These are phyloP conservation scores for Mrakia frigida DNA, from an alignment of 768 basidiomycete species.

Conservation along the genomic window DNA sequence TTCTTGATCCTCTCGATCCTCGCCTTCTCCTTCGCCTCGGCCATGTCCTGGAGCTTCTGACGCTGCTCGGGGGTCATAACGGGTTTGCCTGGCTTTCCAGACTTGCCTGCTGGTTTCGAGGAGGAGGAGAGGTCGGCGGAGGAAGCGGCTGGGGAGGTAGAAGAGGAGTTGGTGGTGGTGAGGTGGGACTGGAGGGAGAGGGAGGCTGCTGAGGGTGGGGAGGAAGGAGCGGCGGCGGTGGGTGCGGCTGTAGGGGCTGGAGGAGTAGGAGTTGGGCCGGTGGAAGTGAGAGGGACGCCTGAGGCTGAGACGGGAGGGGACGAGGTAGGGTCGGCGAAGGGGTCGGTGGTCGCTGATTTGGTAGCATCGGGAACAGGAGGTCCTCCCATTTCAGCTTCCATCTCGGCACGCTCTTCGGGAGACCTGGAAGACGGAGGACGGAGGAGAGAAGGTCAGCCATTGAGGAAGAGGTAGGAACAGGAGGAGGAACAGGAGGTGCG, in stretches of 20 bases:
- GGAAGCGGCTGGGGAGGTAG: background rate
- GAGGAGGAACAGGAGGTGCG: background rate
- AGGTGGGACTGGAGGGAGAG: slow-evolving; percentile 29
- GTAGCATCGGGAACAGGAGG: slow-evolving; percentile 37
- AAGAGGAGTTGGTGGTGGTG: slow-evolving; percentile 30
- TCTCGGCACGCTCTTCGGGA: slow-evolving; percentile 84
- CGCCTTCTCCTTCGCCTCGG: slow-evolving; percentile 68
- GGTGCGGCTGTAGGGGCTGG: slow-evolving; percentile 33
- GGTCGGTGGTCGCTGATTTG: background rate
- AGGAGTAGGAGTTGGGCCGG: slow-evolving; percentile 29
- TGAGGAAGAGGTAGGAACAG: background rate
- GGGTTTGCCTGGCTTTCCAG: slow-evolving; percentile 36
- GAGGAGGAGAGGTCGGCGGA: slow-evolving; percentile 19
- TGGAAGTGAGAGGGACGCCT: slow-evolving; percentile 33
- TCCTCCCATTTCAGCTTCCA: slow-evolving; percentile 65
- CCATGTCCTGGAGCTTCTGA: slow-evolving; percentile 74
- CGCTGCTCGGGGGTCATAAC: slow-evolving; percentile 76
- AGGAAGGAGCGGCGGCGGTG: slow-evolving; percentile 29
- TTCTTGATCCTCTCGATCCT: slow-evolving; percentile 56
- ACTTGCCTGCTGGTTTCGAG: slow-evolving; percentile 34
- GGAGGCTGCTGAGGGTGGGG: slow-evolving; percentile 31
- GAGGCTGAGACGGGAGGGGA: slow-evolving; percentile 22
- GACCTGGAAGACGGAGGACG: slow-evolving; percentile 37
- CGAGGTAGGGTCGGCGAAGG: background rate
- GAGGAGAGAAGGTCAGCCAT: background rate